These are phyloP conservation scores for Eutypella sp. DNA, from an alignment of 2,329 filamentous ascomycete genomes.

Conservation along the genomic window DNA sequence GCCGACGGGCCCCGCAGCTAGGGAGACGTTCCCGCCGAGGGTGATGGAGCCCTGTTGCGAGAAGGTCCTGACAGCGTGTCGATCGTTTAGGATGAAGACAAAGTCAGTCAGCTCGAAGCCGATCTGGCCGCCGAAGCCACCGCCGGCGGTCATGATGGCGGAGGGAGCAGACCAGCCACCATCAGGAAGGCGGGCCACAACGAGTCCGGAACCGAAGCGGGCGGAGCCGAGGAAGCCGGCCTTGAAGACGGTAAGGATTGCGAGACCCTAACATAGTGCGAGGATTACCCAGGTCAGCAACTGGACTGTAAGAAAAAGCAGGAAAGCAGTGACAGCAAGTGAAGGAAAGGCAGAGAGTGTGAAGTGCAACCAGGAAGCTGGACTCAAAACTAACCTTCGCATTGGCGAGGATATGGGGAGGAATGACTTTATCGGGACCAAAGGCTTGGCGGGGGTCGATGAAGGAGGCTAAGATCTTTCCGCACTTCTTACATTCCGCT, in stretches of 20 bases:
- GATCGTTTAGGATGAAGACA: conserved; percentile 96
- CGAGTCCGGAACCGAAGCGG: conserved; percentile 75
- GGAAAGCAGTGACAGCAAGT: too few relatives aligned
- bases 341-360: conserved; percentile 5
- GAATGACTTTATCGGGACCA: conserved; percentile 95
- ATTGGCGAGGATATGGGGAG: conserved; percentile 79
- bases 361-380: background rate
- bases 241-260: conserved; percentile 81
- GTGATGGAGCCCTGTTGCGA: conserved; percentile 88
- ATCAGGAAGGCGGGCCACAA: conserved; percentile 73
- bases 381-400: conserved; percentile 63
- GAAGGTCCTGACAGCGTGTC: conserved; percentile 84
- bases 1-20: conserved; percentile 89
- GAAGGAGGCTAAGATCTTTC: conserved; percentile 92
- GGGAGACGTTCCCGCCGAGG: conserved; percentile 90
- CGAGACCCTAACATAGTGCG: conserved; percentile 56
- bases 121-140: conserved; percentile 80
- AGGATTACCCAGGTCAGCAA: conserved; percentile 3
- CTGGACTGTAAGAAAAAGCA: conserved; percentile 2
- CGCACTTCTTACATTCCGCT: conserved; percentile 98
- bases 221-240: conserved; percentile 80
- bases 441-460: conserved; percentile 91
- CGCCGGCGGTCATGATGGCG: conserved; percentile 75
- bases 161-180: conserved; percentile 77
- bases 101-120: conserved; percentile 89